These are phyloP conservation scores for Terana coerulea DNA, from an alignment of 768 basidiomycete species.

Conservation along the genomic window DNA sequence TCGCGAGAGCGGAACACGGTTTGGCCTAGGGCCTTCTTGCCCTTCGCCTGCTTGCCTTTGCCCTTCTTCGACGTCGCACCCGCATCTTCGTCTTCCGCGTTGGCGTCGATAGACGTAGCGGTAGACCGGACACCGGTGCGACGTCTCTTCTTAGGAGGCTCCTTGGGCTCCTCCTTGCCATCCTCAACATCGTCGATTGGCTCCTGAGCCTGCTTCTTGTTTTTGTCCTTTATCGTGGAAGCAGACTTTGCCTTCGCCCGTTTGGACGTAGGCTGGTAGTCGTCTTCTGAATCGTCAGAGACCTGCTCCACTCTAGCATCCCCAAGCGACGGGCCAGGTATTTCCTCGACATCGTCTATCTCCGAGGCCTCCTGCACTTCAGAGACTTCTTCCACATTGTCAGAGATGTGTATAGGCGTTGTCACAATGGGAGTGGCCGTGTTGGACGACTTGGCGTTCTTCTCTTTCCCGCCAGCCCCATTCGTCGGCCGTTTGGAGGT, in stretches of 20 bases:
- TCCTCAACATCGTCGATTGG: neutral
- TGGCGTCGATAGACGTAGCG: neutral
- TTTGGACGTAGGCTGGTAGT: too few relatives aligned
- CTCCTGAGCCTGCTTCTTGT: too few relatives aligned
- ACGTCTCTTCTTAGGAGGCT: neutral
- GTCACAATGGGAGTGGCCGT: neutral
- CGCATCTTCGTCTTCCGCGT: neutral
- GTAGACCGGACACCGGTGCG: neutral
- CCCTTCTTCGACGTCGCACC: constrained; percentile 1
- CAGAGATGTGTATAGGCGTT: neutral
- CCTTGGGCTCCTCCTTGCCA: neutral
- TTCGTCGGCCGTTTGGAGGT: neutral
- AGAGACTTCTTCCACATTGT: too few relatives aligned
- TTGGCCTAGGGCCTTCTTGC: neutral
- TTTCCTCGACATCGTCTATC: neutral
- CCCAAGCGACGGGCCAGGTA: too few relatives aligned
- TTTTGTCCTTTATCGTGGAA: neutral
- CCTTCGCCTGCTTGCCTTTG: neutral
- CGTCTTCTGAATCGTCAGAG: too few relatives aligned
- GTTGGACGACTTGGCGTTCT: neutral
- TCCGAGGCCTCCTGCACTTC: neutral
- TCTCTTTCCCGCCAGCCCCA: neutral
- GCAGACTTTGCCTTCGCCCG: too few relatives aligned
- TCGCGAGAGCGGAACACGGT: constrained; percentile 8
- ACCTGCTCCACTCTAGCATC: too few relatives aligned